These are phyloP conservation scores for Steccherinum ochraceum DNA, from an alignment of 768 basidiomycete genomes.

Conservation along the genomic window DNA sequence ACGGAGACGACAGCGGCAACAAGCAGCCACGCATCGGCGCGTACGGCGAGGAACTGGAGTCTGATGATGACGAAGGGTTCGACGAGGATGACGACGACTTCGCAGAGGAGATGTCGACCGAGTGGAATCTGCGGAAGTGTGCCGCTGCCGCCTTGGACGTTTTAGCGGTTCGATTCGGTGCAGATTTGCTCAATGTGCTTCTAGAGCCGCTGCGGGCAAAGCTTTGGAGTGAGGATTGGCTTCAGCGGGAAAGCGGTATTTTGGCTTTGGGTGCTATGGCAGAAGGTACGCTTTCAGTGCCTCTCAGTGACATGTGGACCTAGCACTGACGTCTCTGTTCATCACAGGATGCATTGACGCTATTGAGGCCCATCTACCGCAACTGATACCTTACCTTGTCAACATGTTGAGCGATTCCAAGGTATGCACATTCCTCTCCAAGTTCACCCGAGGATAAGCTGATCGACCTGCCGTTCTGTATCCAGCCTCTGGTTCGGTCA, in stretches of 20 bases:
- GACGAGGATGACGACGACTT: constrained; percentile 91
- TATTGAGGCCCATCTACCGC: constrained; percentile 91
- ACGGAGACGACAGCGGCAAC: constrained; percentile 28
- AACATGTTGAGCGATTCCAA: constrained; percentile 87
- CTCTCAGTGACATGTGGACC: not conserved
- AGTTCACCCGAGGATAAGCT: too few relatives aligned
- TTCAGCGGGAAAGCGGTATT: constrained; percentile 92
- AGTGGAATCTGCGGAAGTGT: constrained; percentile 99
- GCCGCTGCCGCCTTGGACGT: constrained; percentile 97
- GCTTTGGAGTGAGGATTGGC: constrained; percentile 89
- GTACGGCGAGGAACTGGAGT: constrained; percentile 76
- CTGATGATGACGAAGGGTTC: constrained; percentile 68
- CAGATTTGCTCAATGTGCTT: constrained; percentile 84
- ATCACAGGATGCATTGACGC: constrained; percentile 87
- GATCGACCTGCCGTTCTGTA: not conserved
- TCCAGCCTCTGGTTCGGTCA: constrained; percentile 89
- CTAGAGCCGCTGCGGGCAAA: constrained; percentile 89
- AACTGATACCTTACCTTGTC: constrained; percentile 88
- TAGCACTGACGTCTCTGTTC: not conserved
- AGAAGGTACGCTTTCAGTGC: constrained; percentile 58
- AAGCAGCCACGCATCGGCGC: constrained; percentile 39
- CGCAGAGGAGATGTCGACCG: constrained; percentile 93
- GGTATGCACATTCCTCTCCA: constrained; percentile 35
- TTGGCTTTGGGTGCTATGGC: constrained; percentile 97
- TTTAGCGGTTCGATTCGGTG: constrained; percentile 86